Conservation (phyloP, 441 rosid genomes). For the Adansonia madagascariensis region DNA sequence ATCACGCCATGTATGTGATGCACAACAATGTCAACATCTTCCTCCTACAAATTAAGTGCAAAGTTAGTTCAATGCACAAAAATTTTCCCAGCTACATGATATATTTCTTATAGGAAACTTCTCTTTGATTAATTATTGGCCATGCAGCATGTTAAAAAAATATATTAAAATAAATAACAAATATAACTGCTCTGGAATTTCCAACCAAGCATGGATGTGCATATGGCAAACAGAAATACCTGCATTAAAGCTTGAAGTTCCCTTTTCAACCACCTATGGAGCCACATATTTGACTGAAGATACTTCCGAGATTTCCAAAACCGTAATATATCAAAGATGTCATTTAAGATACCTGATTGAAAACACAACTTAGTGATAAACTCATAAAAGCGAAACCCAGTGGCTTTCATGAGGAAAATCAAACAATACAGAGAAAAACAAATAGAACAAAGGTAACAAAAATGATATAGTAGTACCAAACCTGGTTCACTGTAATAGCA, state of each 20-base stretch:
- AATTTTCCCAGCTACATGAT: background rate
- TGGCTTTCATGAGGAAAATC: constrained; percentile 20
- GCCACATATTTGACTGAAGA: constrained; percentile 66
- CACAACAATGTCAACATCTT: constrained; percentile 69
- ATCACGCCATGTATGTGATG: constrained; percentile 74
- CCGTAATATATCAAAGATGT: constrained; percentile 48
- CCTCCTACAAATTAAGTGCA: constrained; percentile 48
- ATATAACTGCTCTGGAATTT: background rate
- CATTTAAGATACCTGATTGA: constrained; percentile 60
- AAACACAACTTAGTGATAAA: constrained; percentile 30
- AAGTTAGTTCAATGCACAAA: background rate
- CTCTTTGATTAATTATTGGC: background rate
- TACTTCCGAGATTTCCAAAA: constrained; percentile 75
- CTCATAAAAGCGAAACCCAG: constrained; percentile 21
- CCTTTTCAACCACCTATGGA: constrained; percentile 74
- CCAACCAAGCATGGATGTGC: background rate
- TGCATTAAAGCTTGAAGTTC: constrained; percentile 89
- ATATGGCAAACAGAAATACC: constrained; percentile 41
- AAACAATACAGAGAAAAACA: background rate
- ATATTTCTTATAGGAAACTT: background rate
- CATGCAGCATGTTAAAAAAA: background rate
- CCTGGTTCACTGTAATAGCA: constrained; percentile 79
- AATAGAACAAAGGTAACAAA: constrained; percentile 21
- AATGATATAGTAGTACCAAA: constrained; percentile 34
- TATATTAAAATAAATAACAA: background rate